Evolutionary conservation across 2,329 filamentous ascomycete genomes (phyloP), one percentile per base, ranked within the genome.

Genomic region (Myriosclerotinia curreyana): DNA sequence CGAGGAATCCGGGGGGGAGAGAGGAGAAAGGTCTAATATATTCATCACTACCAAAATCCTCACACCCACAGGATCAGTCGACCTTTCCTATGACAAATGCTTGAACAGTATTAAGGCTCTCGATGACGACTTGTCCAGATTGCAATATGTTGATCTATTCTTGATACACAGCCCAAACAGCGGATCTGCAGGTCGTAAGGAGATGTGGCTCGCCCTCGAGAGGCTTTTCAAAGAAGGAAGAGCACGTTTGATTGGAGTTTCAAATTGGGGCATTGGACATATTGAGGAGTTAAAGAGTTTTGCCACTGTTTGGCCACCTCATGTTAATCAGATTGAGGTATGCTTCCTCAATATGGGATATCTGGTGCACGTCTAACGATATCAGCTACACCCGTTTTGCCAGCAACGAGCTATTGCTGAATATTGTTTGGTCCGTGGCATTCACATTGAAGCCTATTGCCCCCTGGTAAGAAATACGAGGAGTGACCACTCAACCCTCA

Each of bases 311-410:
- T 62, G 59, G 38, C 62, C 64, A 34, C 64, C 64, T 17, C 59
- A 62, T 7, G 59, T 65, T n/a, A 62, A 55, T 36, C 64, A 65
- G 31, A 62, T 65, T 36, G 64, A 62, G 64, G 51, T 65, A 62
- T 44, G 42, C n/a, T 28, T 84, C 31, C 25, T 36, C 20, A 6
- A 4, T 5, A 20, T 34, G 17, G 5, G 8, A 12, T 11, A 17
- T 53, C 17, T 11, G 12, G 5, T 31, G 15, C 8, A 38, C 6
- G 9, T 53, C 54, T 60, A 53, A 60, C 34, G 25, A 36, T 22
- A 17, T 20, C 54, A 75, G 73, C 65, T 90, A 14, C 87, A 90
- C 73, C 87, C 87, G 1, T 90, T 86, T 84, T 81, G 85, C 25
- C 80, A 84, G 7, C 86, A 89, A 72, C 80, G 81, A 42, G 80